Conservation (phyloP, 257 asterid genomes). For the Solanum pinnatisectum region DNA sequence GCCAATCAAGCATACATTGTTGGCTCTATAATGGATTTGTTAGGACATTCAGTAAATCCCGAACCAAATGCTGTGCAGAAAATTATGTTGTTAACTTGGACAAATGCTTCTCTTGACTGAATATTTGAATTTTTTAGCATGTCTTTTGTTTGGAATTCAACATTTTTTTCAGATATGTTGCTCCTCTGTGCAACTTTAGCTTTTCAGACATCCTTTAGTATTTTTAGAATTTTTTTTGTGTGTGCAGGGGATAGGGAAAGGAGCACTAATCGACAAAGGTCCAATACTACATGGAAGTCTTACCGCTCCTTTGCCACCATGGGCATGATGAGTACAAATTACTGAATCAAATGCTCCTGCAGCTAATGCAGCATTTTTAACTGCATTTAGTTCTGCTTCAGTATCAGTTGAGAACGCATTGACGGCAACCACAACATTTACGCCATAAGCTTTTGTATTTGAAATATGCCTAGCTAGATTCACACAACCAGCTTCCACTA, state of each 20-base stretch:
- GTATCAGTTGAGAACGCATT: conserved; percentile 87
- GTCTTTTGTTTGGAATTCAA: neutral
- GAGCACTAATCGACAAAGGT: neutral
- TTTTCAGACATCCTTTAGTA: neutral
- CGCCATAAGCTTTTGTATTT: conserved; percentile 83
- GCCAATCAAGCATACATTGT: neutral
- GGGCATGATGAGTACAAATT: conserved; percentile 91
- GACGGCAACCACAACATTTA: conserved; percentile 88
- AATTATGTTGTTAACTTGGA: neutral
- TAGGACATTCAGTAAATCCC: neutral
- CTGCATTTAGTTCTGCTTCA: conserved; percentile 79
- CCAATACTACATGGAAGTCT: conserved; percentile 15
- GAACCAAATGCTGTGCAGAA: neutral
- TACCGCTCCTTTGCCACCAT: conserved; percentile 99
- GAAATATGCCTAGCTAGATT: conserved; percentile 75
- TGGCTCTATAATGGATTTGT: neutral
- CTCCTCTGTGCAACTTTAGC: neutral
- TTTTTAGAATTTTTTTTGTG: neutral
- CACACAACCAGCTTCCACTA: conserved; percentile 91
- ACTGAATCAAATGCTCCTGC: conserved; percentile 98
- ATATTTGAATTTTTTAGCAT: neutral
- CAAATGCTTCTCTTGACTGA: neutral
- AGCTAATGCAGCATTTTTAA: conserved; percentile 59
- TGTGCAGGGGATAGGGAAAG: neutral
- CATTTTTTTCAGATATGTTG: neutral